These are phyloP conservation scores for Bretziella fagacearum DNA, from an alignment of 2,329 filamentous ascomycete species.

Conservation along the genomic window DNA sequence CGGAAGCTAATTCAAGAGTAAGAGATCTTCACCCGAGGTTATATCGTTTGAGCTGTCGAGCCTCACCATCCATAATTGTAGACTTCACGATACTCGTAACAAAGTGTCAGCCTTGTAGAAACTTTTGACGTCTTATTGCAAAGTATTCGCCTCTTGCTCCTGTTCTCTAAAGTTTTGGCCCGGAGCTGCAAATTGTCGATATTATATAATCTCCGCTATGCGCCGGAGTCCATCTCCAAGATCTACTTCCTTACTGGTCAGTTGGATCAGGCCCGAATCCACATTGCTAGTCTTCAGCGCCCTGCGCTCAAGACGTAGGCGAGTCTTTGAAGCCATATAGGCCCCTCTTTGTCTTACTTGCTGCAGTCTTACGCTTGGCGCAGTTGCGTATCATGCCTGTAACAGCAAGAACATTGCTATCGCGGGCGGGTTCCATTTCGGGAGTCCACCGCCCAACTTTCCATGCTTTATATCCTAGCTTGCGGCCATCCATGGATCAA, in stretches of 20 bases:
- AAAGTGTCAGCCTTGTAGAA: background rate
- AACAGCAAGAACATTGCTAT: background rate
- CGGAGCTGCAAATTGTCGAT: background rate
- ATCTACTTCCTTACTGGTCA: background rate
- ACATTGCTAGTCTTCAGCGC: background rate
- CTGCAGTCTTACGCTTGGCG: background rate
- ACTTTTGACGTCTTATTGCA: no score
- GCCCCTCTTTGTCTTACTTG: no score
- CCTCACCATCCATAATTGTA: background rate
- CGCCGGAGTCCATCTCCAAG: conserved; percentile 6
- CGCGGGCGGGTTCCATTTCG: background rate
- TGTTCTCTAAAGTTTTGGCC: no score
- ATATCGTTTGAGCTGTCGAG: background rate
- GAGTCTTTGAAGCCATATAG: no score
- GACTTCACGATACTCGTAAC: conserved; percentile 1
- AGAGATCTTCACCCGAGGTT: background rate
- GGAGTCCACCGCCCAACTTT: background rate
- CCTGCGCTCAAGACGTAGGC: background rate
- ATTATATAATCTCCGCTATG: conserved; percentile 1
- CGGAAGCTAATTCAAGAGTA: background rate
- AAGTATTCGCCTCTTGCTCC: no score
- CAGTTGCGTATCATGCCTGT: background rate
- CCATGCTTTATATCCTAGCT: background rate
- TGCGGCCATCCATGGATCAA: background rate
- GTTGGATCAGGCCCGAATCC: background rate